Percentiles rank a stretch among this genome's conserved stretches.
Conservation (phyloP, 2,329 filamentous ascomycete species). For the Myriosclerotinia duriaeana region DNA sequence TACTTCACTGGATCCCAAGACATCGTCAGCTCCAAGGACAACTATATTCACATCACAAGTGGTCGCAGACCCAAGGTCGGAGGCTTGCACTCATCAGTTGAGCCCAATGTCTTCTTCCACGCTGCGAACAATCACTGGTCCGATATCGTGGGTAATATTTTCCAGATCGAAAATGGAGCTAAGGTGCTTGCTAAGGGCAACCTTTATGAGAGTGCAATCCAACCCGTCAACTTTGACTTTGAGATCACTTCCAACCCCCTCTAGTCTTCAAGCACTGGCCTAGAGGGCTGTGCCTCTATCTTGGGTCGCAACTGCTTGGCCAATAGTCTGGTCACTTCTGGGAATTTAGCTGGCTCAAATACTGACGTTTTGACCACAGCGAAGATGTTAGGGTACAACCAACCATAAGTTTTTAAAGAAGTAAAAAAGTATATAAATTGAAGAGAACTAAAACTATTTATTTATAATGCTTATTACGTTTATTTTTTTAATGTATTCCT, state of each 20-base stretch:
- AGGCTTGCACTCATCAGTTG: constrained; percentile 25
- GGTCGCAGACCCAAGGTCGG: constrained; percentile 47
- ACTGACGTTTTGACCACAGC: neutral
- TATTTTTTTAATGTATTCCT: no score
- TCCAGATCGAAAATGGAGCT: neutral
- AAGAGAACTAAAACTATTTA: no score
- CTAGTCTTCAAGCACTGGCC: neutral
- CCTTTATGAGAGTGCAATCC: neutral
- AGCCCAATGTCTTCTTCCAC: neutral
- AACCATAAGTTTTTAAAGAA: no score
- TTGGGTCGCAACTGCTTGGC: constrained; percentile 1
- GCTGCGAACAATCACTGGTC: constrained; percentile 15
- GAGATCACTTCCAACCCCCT: neutral
- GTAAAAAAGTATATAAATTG: no score
- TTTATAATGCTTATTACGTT: no score
- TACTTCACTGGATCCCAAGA: constrained; percentile 44
- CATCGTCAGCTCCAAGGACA: constrained; percentile 45
- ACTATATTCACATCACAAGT: constrained; percentile 48
- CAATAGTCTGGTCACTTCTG: neutral
- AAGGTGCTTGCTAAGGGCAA: constrained; percentile 12
- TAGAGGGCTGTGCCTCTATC: neutral
- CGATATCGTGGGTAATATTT: neutral
- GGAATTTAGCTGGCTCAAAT: neutral
- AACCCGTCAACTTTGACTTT: neutral
- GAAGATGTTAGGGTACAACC: no score